Percentiles rank a stretch among this genome's conserved stretches.
These are phyloP conservation scores for Salmacisia buchloeana DNA, from an alignment of 1,284 basidiomycete species.

Conservation along the genomic window DNA sequence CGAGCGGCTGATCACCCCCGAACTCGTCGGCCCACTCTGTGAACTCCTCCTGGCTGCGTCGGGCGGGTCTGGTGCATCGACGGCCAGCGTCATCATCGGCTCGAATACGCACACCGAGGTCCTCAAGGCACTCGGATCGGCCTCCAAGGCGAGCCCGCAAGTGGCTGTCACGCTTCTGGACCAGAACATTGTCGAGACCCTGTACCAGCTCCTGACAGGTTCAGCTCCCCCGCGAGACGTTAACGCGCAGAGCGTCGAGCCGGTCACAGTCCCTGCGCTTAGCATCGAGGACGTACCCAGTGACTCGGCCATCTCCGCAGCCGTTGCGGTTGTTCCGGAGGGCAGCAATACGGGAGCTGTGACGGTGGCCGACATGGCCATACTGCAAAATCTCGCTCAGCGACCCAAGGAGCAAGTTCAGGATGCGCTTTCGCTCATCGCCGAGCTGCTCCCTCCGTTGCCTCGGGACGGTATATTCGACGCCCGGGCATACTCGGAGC, in stretches of 20 bases:
- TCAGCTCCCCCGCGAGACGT: constrained; percentile 14
- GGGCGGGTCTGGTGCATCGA: constrained; percentile 15
- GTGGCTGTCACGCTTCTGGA: constrained; percentile 41
- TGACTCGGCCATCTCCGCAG: constrained; percentile 22
- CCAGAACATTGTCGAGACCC: constrained; percentile 43
- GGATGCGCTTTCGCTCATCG: constrained; percentile 41
- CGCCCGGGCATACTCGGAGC: constrained; percentile 79
- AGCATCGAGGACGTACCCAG: constrained; percentile 8
- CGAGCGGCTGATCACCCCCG: constrained; percentile 28
- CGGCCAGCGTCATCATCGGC: constrained; percentile 30
- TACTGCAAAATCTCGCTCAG: constrained; percentile 62
- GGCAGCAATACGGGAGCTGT: constrained; percentile 16
- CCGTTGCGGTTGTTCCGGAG: constrained; percentile 23
- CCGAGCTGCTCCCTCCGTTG: constrained; percentile 43
- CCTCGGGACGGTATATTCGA: constrained; percentile 83
- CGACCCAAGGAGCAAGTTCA: constrained; percentile 72
- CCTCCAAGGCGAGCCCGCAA: constrained; percentile 34
- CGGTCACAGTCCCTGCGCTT: not conserved
- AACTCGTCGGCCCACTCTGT: constrained; percentile 13
- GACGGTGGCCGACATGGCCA: constrained; percentile 14
- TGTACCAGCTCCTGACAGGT: constrained; percentile 45
- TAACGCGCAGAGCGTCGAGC: not conserved
- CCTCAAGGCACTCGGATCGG: constrained; percentile 37
- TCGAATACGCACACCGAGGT: constrained; percentile 40
- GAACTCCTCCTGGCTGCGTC: constrained; percentile 32